Base-by-base conservation (phyloP, 495 filamentous ascomycete genomes). In the Penicillium parvum region DNA sequence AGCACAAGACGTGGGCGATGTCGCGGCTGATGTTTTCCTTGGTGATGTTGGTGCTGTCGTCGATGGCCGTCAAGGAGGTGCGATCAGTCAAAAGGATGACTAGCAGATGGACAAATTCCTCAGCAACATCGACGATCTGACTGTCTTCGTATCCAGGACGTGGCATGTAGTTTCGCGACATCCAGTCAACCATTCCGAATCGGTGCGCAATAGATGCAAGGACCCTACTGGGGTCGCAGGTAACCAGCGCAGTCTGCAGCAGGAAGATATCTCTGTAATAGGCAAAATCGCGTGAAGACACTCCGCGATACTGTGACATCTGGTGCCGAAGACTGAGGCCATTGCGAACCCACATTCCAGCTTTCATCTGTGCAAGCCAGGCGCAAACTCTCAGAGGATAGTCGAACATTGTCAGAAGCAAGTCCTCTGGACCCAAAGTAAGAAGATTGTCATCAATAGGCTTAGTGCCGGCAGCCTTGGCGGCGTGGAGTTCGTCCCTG, bases 261-360 rank as follows among this genome's bases (percentile, higher is more conserved):
- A 97, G 74, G 63, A 96, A 94, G 45, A 99, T 92, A 61, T 99
- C 92, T 36, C 92, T 81, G 55, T 95, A 88, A 56, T 96, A 90
- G 1, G 88, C 86, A 37, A 96, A 84, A 67, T 97, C 91, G 45
- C 92, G 77, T 49, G 90, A 85, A 1, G 78, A 76, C 26, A 96
- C 86, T 29, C 87, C 88, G 33, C 88, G 82, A 55, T 97, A 97
- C 9, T 89, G 90, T 11, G 85, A 83, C 64, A 89, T 89, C 60
- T 99, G 92, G 60, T 99, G 92, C 10, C 88, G 82, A 32, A 99
- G 78, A 60, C 90, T 96, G 50, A 96, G 81, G 7, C 92, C 92
- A 57, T 99, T 99, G 23, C 92, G 83, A 27, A 99, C 94, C 92
- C 92, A 99, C 86, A 96, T 92, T 11, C 86, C 86, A 3, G 90